Conservation (phyloP, 495 filamentous ascomycete genomes). For the Barbatosphaeria neglecta region DNA sequence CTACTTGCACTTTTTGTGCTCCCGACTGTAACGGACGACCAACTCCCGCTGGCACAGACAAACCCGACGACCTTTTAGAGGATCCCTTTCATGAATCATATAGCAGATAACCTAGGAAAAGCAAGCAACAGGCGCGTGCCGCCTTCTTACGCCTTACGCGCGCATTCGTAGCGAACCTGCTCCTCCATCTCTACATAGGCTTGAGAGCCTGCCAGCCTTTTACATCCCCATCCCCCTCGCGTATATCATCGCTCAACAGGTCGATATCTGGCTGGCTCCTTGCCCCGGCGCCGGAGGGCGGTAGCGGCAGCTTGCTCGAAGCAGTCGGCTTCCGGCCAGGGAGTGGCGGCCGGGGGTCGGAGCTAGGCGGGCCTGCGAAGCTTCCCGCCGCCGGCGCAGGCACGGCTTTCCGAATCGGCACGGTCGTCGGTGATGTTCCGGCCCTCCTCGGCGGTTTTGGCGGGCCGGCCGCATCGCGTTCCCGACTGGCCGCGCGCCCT, state of each 20-base stretch:
- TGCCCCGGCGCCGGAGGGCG: too few relatives aligned
- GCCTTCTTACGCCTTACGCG: too few relatives aligned
- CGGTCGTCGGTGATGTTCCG: conserved; percentile 5
- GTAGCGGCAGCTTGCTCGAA: conserved; percentile 4
- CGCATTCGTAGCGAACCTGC: too few relatives aligned
- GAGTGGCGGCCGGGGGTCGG: conserved; percentile 4
- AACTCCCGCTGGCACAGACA: too few relatives aligned
- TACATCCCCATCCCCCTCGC: conserved; percentile 21
- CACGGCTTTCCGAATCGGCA: conserved; percentile 1
- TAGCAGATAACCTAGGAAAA: too few relatives aligned
- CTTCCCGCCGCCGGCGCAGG: conserved; percentile 13
- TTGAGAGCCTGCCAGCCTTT: conserved; percentile 37
- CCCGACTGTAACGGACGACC: too few relatives aligned
- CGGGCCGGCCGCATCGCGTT: neutral
- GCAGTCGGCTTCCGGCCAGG: conserved; percentile 8
- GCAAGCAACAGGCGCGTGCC: too few relatives aligned
- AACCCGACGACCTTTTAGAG: too few relatives aligned
- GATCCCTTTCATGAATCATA: too few relatives aligned
- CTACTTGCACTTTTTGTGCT: too few relatives aligned
- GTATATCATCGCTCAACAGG: conserved; percentile 27
- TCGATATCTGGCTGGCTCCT: conserved; percentile 21
- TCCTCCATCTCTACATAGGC: conserved; percentile 11
- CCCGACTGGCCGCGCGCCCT: neutral
- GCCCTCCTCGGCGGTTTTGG: conserved; percentile 6
- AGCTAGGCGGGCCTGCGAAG: conserved; percentile 7